A percentile compares a stretch with the other conserved stretches of the same genome.
phyloP scores from a whole-genome alignment of 129 eudicot genomes.

The Artemisia annua region DNA sequence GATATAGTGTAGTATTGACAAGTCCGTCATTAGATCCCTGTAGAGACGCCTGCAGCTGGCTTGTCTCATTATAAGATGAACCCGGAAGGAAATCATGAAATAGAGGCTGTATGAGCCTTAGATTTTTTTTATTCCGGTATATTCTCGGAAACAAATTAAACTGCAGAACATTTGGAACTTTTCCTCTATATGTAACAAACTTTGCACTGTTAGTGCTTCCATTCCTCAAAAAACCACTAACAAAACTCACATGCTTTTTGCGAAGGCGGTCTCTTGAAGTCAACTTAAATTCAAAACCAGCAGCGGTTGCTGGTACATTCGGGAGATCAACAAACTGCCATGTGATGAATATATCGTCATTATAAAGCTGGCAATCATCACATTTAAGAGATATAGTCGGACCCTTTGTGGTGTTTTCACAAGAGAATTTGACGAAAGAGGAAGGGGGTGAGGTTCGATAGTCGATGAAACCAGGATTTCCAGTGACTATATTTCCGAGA shows the following conservation, averaged over 20 bases:
- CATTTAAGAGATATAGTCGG: constrained; percentile 71
- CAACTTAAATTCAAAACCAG: constrained; percentile 84
- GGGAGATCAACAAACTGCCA: constrained; percentile 92
- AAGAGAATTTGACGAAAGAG: constrained; percentile 59
- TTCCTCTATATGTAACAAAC: constrained; percentile 79
- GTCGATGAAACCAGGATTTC: constrained; percentile 71
- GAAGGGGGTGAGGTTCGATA: constrained; percentile 50
- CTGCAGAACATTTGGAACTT: constrained; percentile 62
- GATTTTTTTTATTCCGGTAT: constrained; percentile 62
- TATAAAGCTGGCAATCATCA: constrained; percentile 53
- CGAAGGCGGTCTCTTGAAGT: constrained; percentile 57
- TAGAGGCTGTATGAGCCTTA: constrained; percentile 90
- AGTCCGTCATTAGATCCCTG: constrained; percentile 64
- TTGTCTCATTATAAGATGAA: constrained; percentile 58
- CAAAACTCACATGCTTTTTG: constrained; percentile 71
- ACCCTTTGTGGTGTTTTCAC: constrained; percentile 75
- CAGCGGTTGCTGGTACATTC: constrained; percentile 74
- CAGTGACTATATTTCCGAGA: constrained; percentile 52
- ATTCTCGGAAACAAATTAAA: constrained; percentile 86
- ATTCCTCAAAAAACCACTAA: constrained; percentile 67
- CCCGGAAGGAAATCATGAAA: constrained; percentile 95
- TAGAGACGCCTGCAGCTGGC: constrained; percentile 67
- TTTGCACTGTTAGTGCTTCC: constrained; percentile 53
- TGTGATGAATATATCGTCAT: constrained; percentile 55
- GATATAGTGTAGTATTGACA: constrained; percentile 58